These are phyloP conservation scores for Ascodesmis nigricans DNA, from an alignment of 495 filamentous ascomycete genomes.

Conservation along the genomic window DNA sequence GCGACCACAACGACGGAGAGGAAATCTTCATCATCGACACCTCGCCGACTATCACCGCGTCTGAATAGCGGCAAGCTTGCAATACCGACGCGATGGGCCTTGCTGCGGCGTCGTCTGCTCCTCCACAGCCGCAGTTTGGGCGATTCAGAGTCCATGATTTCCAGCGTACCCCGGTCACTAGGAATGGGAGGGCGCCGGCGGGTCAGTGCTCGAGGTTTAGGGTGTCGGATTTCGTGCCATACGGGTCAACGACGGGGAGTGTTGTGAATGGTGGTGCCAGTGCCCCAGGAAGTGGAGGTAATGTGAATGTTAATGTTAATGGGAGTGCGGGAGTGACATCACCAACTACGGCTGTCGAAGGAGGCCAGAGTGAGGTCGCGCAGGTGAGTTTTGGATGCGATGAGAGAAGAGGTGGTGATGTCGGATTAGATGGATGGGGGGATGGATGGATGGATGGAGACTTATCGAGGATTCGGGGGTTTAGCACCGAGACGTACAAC, in stretches of 20 bases:
- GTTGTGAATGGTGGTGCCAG: neutral
- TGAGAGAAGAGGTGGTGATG: no score
- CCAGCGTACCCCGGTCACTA: constrained; percentile 10
- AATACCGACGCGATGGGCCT: no score
- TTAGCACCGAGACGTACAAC: constrained; percentile 1
- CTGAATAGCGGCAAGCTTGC: no score
- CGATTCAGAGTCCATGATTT: constrained; percentile 18
- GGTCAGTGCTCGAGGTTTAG: constrained; percentile 21
- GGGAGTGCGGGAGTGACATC: no score
- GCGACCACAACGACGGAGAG: no score
- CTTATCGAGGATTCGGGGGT: neutral
- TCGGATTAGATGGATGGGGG: no score
- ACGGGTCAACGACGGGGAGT: constrained; percentile 10
- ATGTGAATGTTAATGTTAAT: no score
- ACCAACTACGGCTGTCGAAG: neutral
- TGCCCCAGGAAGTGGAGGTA: no score
- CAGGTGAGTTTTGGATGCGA: neutral
- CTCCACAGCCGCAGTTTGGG: constrained; percentile 15
- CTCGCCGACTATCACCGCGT: no score
- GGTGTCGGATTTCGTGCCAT: constrained; percentile 21
- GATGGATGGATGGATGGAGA: no score
- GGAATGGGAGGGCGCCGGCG: constrained; percentile 10
- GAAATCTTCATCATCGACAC: no score
- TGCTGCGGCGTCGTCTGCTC: constrained; percentile 5
- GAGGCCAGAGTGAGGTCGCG: neutral